Conservation (phyloP, 441 rosid genomes). For the Macaranga tanarius region DNA sequence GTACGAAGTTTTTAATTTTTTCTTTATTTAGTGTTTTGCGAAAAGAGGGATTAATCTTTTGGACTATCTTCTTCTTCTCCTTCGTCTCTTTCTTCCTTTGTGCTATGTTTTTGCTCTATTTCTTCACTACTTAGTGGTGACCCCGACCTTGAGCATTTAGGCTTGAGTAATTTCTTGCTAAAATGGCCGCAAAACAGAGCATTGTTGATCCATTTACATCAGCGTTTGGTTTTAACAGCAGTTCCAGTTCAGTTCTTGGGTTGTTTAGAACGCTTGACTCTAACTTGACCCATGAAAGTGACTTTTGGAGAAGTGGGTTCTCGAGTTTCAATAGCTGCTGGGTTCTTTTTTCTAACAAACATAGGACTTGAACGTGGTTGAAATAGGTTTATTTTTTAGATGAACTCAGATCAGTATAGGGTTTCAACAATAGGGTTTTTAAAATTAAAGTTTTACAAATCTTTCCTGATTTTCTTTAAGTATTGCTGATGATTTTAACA, state of each 20-base stretch:
- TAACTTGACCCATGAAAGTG: constrained; percentile 97
- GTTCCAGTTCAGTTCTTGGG: constrained; percentile 23
- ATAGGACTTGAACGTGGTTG: constrained; percentile 68
- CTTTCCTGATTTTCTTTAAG: background rate
- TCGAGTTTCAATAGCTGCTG: constrained; percentile 57
- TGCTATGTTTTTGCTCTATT: constrained; percentile 28
- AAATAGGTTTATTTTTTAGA: too few relatives aligned
- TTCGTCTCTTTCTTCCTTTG: too few relatives aligned
- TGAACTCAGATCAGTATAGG: too few relatives aligned
- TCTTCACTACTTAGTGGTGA: constrained; percentile 45
- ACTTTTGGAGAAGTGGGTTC: constrained; percentile 95
- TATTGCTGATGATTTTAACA: background rate
- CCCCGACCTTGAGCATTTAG: constrained; percentile 48
- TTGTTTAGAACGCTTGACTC: constrained; percentile 58
- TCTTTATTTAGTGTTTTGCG: too few relatives aligned
- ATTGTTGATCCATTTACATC: constrained; percentile 55
- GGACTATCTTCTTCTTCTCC: too few relatives aligned
- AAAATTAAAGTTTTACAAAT: background rate
- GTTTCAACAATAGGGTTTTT: background rate
- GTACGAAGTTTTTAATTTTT: too few relatives aligned
- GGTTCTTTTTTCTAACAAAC: constrained; percentile 59
- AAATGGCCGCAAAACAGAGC: constrained; percentile 33
- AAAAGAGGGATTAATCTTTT: too few relatives aligned
- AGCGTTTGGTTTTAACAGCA: constrained; percentile 29
- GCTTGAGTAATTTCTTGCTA: constrained; percentile 20